These are phyloP conservation scores for Xerocomus potaroensis DNA, from an alignment of 768 basidiomycete genomes.

Conservation along the genomic window DNA sequence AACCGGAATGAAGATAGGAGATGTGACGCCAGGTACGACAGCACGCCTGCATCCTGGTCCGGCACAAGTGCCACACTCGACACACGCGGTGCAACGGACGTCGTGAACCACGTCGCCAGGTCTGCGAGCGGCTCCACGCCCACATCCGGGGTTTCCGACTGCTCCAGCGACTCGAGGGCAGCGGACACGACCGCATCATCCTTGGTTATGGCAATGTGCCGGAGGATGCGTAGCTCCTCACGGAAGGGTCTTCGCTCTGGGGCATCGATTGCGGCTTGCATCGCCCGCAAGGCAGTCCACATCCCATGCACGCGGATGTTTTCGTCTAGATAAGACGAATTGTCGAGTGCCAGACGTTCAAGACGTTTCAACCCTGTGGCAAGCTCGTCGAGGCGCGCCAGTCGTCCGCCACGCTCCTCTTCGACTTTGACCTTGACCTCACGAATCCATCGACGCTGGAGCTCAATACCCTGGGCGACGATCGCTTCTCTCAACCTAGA, in stretches of 20 bases:
- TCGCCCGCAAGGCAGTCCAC: constrained; percentile 88
- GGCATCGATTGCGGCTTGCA: constrained; percentile 62
- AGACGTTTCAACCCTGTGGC: constrained; percentile 86
- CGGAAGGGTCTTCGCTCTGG: constrained; percentile 80
- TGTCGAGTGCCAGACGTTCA: constrained; percentile 87
- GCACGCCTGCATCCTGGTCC: constrained; percentile 80
- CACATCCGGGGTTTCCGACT: constrained; percentile 68
- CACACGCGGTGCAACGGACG: constrained; percentile 78
- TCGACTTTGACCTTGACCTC: constrained; percentile 96
- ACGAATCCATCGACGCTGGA: constrained; percentile 94
- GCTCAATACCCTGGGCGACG: constrained; percentile 93
- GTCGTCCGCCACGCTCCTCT: constrained; percentile 90
- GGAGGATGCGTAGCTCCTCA: constrained; percentile 79
- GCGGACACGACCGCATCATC: constrained; percentile 65
- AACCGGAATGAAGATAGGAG: constrained; percentile 74
- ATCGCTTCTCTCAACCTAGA: constrained; percentile 88
- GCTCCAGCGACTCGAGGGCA: constrained; percentile 67
- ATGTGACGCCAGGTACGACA: constrained; percentile 82
- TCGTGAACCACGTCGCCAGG: constrained; percentile 87
- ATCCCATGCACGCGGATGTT: constrained; percentile 88
- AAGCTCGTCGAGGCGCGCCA: constrained; percentile 92
- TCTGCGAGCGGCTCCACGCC: constrained; percentile 88
- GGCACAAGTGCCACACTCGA: constrained; percentile 91
- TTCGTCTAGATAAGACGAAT: constrained; percentile 86
- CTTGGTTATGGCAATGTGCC: constrained; percentile 64